Percentiles rank a stretch among this genome's conserved stretches.
Evolutionary conservation across 805 yeast species (phyloP).

Genomic region (Blastobotrys muscicola): DNA sequence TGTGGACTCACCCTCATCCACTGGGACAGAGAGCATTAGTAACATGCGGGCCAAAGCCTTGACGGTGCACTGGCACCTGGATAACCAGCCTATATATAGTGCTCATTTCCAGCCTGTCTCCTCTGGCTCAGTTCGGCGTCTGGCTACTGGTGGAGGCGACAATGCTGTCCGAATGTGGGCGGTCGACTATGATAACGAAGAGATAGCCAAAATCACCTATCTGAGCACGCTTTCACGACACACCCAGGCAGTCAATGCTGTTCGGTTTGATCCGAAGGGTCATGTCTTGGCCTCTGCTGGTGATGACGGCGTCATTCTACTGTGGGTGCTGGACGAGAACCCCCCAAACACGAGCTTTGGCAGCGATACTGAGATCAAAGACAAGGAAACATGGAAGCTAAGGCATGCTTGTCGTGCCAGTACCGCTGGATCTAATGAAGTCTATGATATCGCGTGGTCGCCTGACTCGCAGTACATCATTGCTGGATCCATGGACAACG

Average conservation of each 20-base stretch:
- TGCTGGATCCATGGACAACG: conserved; percentile 90
- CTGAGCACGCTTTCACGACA: conserved; percentile 77
- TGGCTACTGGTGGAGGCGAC: conserved; percentile 94
- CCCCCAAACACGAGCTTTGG: conserved; percentile 45
- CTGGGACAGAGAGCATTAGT: background rate
- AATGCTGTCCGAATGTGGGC: conserved; percentile 60
- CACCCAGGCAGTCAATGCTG: conserved; percentile 90
- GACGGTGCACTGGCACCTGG: conserved; percentile 35
- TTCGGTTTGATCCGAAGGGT: conserved; percentile 68
- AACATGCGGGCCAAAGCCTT: conserved; percentile 29
- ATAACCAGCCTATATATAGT: conserved; percentile 29
- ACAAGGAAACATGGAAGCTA: conserved; percentile 65
- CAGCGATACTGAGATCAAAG: conserved; percentile 10
- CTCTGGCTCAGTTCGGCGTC: conserved; percentile 27
- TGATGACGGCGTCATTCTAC: conserved; percentile 81
- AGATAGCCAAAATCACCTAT: conserved; percentile 45
- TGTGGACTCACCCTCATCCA: background rate
- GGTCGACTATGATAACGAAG: conserved; percentile 22
- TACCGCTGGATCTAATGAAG: conserved; percentile 46
- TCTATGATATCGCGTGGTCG: conserved; percentile 90
- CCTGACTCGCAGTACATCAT: conserved; percentile 69
- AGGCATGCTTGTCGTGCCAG: conserved; percentile 36
- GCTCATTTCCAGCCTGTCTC: conserved; percentile 8
- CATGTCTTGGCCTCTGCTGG: conserved; percentile 74
- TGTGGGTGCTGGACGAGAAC: conserved; percentile 50